Evolutionary conservation across 441 rosid species (phyloP).

Genomic region (Pelargonium citronellum): DNA sequence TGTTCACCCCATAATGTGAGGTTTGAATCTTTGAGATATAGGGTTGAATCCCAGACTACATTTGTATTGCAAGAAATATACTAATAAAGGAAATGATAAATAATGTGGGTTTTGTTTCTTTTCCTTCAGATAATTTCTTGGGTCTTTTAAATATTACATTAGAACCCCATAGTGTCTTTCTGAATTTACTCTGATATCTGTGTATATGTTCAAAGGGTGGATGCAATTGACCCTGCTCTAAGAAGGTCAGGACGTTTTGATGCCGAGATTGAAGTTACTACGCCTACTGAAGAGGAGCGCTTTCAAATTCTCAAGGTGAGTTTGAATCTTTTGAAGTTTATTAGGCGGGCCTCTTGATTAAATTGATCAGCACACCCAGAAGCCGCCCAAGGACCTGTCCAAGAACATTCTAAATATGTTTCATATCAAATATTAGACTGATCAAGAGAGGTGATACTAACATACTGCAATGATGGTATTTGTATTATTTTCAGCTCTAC

Average conservation of each 20-base stretch:
- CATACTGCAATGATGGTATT: constrained; percentile 17
- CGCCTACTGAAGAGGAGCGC: constrained; percentile 75
- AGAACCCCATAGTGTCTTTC: constrained; percentile 9
- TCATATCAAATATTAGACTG: neutral
- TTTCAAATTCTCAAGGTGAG: constrained; percentile 69
- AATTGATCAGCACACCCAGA: neutral
- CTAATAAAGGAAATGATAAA: neutral
- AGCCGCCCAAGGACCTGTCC: neutral
- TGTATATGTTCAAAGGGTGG: constrained; percentile 39
- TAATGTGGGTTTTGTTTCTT: neutral
- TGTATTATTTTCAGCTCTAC: constrained; percentile 53
- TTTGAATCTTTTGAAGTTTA: constrained; percentile 12
- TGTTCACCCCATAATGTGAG: neutral
- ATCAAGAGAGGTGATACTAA: neutral
- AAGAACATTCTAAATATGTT: neutral
- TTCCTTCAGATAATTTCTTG: neutral
- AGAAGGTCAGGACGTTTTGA: constrained; percentile 83
- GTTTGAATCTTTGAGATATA: neutral
- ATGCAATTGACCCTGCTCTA: constrained; percentile 71
- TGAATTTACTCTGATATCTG: neutral
- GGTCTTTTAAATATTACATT: neutral
- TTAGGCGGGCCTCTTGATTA: neutral
- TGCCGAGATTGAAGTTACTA: constrained; percentile 74
- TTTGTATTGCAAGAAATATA: neutral
- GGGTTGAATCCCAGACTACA: neutral